Base-by-base conservation (phyloP, 2,329 filamentous ascomycete species). In the Aphanocladium album region DNA sequence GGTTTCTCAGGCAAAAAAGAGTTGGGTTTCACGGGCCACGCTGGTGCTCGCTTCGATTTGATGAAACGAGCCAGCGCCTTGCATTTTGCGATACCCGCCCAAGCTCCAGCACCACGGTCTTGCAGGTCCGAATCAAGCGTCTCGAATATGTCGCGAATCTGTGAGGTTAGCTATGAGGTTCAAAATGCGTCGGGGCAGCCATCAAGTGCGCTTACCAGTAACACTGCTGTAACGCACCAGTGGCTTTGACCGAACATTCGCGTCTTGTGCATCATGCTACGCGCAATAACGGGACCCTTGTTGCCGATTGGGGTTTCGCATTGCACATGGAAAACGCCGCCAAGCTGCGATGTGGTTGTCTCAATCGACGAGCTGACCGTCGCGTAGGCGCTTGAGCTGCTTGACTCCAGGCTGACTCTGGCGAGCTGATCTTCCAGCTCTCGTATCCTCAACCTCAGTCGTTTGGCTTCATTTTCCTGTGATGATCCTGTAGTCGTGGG, bases 181-280 rank as follows among this genome's bases (percentile, higher is more conserved):
- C 12, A 30, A 3, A 19, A n/a, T 9, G 9, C 27, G 14, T 9
- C 1, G 19, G n/a, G 17, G 7, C 14, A 21, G 5, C 11, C 21
- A 21, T n/a, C 2, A 16, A 2, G n/a, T 14, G 21, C 9, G 62
- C 76, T 68, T 66, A 84, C 81, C 49, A 82, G 63, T 0, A 72
- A 65, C 12, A 81, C 68, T 2, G 74, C 74, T 62, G 80, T 82
- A n/a, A 83, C 57, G 25, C 49, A 76, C 78, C 81, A 85, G 65
- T 85, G 81, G 33, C 80, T 84, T 65, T 79, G 79, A 1, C 83
- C 84, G 65, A 85, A 83, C 1, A 85, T 67, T 0, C 83, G 76
- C 0, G 78, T 80, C 66, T 87, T 87, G 63, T 84, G 80, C 21
- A 77, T 74, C 9, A 83, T 70, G n/a, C 76, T 76, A 8, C 77